Conservation (phyloP, 73 alveolate genomes). For the Durusdinium trenchii region DNA sequence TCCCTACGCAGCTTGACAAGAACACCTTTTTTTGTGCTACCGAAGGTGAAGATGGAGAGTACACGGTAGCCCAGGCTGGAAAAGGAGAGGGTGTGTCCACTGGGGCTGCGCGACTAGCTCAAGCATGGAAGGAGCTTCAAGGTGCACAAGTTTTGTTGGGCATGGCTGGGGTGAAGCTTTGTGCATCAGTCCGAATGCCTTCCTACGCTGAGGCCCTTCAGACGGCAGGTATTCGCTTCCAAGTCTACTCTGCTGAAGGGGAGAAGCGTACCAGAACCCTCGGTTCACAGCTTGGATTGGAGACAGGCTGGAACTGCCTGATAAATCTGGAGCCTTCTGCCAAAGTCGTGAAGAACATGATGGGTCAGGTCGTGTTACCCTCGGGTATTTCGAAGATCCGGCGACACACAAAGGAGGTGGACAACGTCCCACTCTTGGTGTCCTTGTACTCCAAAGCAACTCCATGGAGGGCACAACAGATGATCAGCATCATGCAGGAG, state of each 20-base stretch:
- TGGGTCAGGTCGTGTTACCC: slow-evolving; percentile 96
- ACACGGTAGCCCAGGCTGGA: background rate
- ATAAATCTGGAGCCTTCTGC: slow-evolving; percentile 63
- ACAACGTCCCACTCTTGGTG: slow-evolving; percentile 96
- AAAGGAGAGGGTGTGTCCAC: no score
- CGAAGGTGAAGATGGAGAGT: background rate
- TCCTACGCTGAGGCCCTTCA: slow-evolving; percentile 27
- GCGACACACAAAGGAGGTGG: slow-evolving; percentile 95
- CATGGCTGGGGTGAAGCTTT: background rate
- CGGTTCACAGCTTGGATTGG: slow-evolving; percentile 96
- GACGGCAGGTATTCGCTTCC: slow-evolving; percentile 1
- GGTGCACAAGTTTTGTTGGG: background rate
- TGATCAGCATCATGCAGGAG: slow-evolving; percentile 96
- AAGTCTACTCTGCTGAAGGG: slow-evolving; percentile 95
- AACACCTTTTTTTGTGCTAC: slow-evolving; percentile 28
- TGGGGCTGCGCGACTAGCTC: background rate
- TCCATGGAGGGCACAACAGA: slow-evolving; percentile 80
- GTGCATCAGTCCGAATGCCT: background rate
- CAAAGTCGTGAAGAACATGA: background rate
- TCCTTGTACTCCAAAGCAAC: slow-evolving; percentile 96
- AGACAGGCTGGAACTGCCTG: slow-evolving; percentile 96
- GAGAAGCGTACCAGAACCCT: slow-evolving; percentile 94
- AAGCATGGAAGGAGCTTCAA: background rate
- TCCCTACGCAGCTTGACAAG: slow-evolving; percentile 41
- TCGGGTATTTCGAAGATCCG: slow-evolving; percentile 96